A percentile compares a stretch with the other conserved stretches of the same genome.
Evolutionary conservation across 805 yeast species (phyloP).

Genomic region (Metschnikowia santaceciliae): DNA sequence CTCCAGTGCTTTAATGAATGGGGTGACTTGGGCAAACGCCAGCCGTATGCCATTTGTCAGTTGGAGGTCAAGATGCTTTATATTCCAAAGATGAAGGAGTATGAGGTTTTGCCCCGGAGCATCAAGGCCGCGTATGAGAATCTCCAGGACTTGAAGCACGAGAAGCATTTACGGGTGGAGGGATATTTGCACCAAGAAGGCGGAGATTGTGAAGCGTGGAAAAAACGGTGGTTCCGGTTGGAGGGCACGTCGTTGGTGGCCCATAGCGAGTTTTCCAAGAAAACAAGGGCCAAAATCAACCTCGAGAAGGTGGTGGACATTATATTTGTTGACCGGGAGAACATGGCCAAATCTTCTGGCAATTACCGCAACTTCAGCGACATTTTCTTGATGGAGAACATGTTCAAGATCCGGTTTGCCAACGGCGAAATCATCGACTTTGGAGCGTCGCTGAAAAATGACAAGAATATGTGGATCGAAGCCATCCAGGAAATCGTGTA

Average conservation of each 20-base stretch:
- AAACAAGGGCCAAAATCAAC: constrained; percentile 73
- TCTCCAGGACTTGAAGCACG: constrained; percentile 29
- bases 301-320: constrained; percentile 61
- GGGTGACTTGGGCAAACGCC: constrained; percentile 38
- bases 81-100: constrained; percentile 56
- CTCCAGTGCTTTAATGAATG: constrained; percentile 79
- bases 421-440: constrained; percentile 82
- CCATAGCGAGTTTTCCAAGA: constrained; percentile 63
- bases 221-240: constrained; percentile 71
- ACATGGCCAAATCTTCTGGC: constrained; percentile 21
- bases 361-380: constrained; percentile 66
- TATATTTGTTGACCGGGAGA: constrained; percentile 40
- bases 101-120: constrained; percentile 68
- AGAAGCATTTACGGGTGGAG: constrained; percentile 35
- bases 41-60: constrained; percentile 61
- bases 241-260: constrained; percentile 71
- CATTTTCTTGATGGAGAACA: constrained; percentile 61
- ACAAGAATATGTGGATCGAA: constrained; percentile 63
- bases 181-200: constrained; percentile 88
- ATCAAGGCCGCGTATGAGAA: constrained; percentile 45
- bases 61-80: constrained; percentile 65
- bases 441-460: constrained; percentile 69
- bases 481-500: constrained; percentile 53
- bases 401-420: constrained; percentile 69
- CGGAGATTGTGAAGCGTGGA: constrained; percentile 77